Evolutionary conservation across 177 flowering plant genomes (phyloP), one percentile per base, ranked within the genome.

Genomic region (Vitis hybrid): DNA sequence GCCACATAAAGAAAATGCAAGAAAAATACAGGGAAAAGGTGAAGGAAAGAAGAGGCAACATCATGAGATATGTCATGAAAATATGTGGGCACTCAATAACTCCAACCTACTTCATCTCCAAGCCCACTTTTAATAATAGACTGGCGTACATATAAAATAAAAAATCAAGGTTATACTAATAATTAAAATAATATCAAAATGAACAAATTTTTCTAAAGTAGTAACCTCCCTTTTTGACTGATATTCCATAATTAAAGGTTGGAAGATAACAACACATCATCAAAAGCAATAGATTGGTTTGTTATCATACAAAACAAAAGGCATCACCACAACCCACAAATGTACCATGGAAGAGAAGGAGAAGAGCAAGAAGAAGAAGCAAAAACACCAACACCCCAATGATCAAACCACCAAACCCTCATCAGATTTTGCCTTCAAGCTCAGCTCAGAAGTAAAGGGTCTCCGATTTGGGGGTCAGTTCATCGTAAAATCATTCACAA

Each of bases 401-500:
- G 82, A 82, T 59, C 85, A 82, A 67, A 77, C 82, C 59, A 68
- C 79, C 22, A 84, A 82, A 74, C 59, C 88, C 55, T 3, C 87
- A 49, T 69, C 88, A 59, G 90, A 89, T 53, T 81, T 84, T 19
- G 44, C 91, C 6, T 95, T 95, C 88, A 91, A 89, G 75, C 89
- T 85, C 1, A 63, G 78, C 76, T 79, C 92, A 11, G 90, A 87
- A 10, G 96, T 95, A 5, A 95, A 95, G 74, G 97, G 97, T 44
- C 84, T 95, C 65, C 81, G 87, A 2, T 95, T 95, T 73, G 98
- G 97, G 10, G 91, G 86, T 64, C 99, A 95, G 47, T 86, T 95
- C 83, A 79, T 95, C 22, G 90, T 91, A 6, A 95, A 91, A 82
- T 91, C 97, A 14, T 95, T 95, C 87, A 95, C 97, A 0, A 79